Base-by-base conservation (phyloP, 2,329 filamentous ascomycete species). In the Diaporthe eres region DNA sequence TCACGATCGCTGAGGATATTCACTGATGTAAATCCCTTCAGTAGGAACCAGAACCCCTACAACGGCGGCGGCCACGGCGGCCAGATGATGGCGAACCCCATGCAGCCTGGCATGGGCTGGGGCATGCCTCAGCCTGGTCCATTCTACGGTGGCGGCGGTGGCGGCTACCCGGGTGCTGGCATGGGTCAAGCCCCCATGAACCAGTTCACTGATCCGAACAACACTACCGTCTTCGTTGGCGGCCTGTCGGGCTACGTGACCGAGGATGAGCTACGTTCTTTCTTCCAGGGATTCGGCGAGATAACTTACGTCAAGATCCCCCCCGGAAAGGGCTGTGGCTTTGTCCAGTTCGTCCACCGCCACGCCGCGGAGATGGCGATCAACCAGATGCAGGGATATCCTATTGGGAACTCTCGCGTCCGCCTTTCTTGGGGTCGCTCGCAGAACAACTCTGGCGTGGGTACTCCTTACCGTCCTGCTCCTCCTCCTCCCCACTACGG, bases 241-340 rank as follows among this genome's bases (percentile, higher is more conserved):
- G 97, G 97, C 72, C 92, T 99, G 7, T 98, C 96, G 51, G 97
- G 97, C 79, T 99, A 99, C 82, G 97, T 99, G 78, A 99, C 97
- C 65, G 97, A 99, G 88, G 97, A 99, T 82, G 97, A 99, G 89
- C 93, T 99, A n/a, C 95, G 97, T 78, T 98, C 96, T 0, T 99
- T 99, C 91, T 99, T 99, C 93, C 97, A 99, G 86, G 97, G 97
- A 81, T 99, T 99, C 79, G 97, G 97, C 77, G 97, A 99, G 85
- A 99, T 99, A 83, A 99, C 97, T 81, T 99, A 99, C 85, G 97
- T 99, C 88, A 99, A 99, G 92, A 99, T 99, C 76, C 97, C 97
- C 72, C 96, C 97, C 79, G 97, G 97, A 87, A 99, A 99, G 91
- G 97, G 97, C 80, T 99, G 97, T 83, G 97, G 97, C 75, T 99